phyloP scores from a whole-genome alignment of 2,329 filamentous ascomycete species.

The Dactylellina drechsleri region DNA sequence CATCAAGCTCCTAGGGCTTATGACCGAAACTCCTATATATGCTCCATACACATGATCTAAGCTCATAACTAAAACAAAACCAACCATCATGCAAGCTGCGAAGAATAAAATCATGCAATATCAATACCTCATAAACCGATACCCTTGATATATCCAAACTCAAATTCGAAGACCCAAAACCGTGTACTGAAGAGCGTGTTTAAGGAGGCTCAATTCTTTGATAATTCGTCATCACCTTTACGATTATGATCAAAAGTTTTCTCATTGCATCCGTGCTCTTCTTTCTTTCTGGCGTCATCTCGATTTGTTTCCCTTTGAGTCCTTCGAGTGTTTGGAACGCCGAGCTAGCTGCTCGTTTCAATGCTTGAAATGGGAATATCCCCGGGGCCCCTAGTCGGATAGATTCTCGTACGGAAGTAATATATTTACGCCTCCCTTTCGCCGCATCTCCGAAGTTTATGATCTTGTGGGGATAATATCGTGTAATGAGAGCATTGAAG shows the following conservation, averaged over 20 bases:
- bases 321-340: neutral
- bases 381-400: neutral
- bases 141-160: too few species aligned
- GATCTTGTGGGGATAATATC: constrained; percentile 17
- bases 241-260: neutral
- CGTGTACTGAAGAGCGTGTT: too few species aligned
- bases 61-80: too few species aligned
- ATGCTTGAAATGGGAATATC: constrained; percentile 13
- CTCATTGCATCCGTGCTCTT: neutral
- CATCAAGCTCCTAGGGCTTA: too few species aligned
- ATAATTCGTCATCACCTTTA: too few species aligned
- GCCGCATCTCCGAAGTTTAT: constrained; percentile 13
- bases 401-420: constrained; percentile 2
- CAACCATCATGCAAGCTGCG: too few species aligned
- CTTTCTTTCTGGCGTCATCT: neutral
- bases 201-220: too few species aligned
- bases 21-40: too few species aligned
- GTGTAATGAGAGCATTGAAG: constrained; percentile 11
- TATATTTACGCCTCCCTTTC: constrained; percentile 4
- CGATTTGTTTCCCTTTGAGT: neutral
- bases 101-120: too few species aligned
- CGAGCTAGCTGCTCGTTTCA: neutral
- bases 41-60: too few species aligned
- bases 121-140: too few species aligned
- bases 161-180: too few species aligned